Base-by-base conservation (phyloP, 441 rosid genomes). In the Kokia cookei region DNA sequence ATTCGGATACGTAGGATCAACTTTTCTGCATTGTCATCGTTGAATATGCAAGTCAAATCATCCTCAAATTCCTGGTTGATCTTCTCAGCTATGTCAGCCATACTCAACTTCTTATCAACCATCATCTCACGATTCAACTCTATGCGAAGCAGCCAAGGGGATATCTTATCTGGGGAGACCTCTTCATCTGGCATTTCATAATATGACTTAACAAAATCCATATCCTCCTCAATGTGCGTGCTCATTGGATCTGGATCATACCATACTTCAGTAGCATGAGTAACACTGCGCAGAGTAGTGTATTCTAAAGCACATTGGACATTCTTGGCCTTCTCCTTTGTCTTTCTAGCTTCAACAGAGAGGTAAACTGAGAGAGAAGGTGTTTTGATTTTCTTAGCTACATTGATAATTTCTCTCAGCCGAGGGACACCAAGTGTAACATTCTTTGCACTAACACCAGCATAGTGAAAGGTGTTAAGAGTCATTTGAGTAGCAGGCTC, bases 401-500 rank as follows among this genome's bases (percentile, higher is more conserved):
- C 98, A 37, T 96, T 96, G 54, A 96, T 96, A 77, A 96, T 96
- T 76, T 96, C 98, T 75, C 98, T 89, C 86, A 96, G 78, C 91
- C 98, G 82, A 26, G 99, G 98, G 64, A 96, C 99, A 83, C 99
- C 99, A 17, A 96, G 96, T 60, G 99, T 96, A 51, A 96, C 99
- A 73, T 96, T 96, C 87, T 96, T 96, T 15, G 99, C 99, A 88
- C 99, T 96, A 50, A 96, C 99, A 91, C 99, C 99, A 86, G 99
- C 99, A 69, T 92, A 96, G 74, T 96, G 99, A 81, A 93, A 96
- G 19, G 99, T 96, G 81, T 96, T 96, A 15, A 96, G 93, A 63
- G 99, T 96, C 99, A 96, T 96, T 84, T 96, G 99, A 27, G 99
- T 96, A 62, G 99, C 99, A 76, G 99, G 99, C 82, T 96, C 99